Base-by-base conservation (phyloP, 2,329 filamentous ascomycete genomes). In the Fusarium nisikadoi region DNA sequence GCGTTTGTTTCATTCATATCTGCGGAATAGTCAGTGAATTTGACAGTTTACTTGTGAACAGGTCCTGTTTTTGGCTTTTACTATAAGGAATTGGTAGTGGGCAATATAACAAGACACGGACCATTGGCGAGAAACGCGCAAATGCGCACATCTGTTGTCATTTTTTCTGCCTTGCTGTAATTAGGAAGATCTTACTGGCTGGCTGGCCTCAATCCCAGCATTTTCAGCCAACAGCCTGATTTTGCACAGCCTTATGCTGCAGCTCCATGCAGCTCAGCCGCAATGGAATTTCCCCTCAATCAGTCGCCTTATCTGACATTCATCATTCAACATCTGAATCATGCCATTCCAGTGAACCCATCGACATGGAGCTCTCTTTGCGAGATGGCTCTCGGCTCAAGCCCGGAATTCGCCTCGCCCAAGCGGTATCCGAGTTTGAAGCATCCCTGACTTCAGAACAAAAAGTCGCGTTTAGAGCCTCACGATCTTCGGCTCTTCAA, bases 341-440 rank as follows among this genome's bases (percentile, higher is more conserved):
- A 25, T 25, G 16, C 4, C 5, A 8, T 25, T 7, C 19, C 42
- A 19, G 11, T 45, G 19, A 27, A 45, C 13, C 1, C 8, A 19
- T 19, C 17, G 10, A 3, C 11, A 54, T 55, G 52, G 52, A 14
- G 8, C 38, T 55, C 16, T 19, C 27, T 19, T 11, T 55, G 10
- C 27, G 52, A 20, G 38, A 42, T 19, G 12, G 27, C 12, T 19
- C 38, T 29, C 31, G 49, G 9, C 72, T 78, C 49, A 81, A 79
- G 68, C 75, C 82, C 1, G 82, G 84, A 39, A 76, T 81, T n/a
- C 81, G 81, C 19, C 77, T 86, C 8, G 82, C 79, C 7, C 77
- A 84, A 66, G 83, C 82, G 8, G 70, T 85, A 1, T 81, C 79
- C 0, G 69, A 81, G 52, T 85, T 84, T 42, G 80, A 84, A 65